Base-by-base conservation (phyloP, 2,329 filamentous ascomycete genomes). In the Aaosphaeria arxii region DNA sequence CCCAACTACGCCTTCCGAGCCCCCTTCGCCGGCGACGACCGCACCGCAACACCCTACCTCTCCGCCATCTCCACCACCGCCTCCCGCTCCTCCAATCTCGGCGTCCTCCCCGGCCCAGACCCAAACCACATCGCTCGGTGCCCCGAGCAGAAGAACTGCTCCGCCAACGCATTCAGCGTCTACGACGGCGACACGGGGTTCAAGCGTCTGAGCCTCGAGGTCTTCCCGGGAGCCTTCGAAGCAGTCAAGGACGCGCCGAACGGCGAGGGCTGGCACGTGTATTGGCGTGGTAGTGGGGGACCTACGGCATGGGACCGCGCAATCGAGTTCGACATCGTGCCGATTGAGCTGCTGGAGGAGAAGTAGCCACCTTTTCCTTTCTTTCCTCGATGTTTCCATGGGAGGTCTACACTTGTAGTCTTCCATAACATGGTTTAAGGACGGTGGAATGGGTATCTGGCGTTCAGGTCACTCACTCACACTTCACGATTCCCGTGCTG, bases 231-330 rank as follows among this genome's bases (percentile, higher is more conserved):
- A 5, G 33, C 33, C 3, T 61, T 56, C 55, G 40, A 45, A 9
- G 52, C 53, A 1, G 51, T 54, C 40, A 56, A 57, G 33, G 58
- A 61, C 38, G 58, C 52, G 6, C 47, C 46, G 1, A 44, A 33
- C 6, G 24, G 39, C 9, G 52, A 57, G 30, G 58, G 56, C 1
- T 61, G 57, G 57, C 50, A 57, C 43, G 47, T 61, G 0, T 59
- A 58, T 38, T 59, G 57, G 58, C 56, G 50, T 31, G 11, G 42
- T 9, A 9, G 41, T 29, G 24, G 9, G 30, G 29, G 41, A 24
- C 9, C 9, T 7, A 4, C 30, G 29, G 17, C 7, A 35, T 35
- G 30, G 42, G n/a, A 35, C 4, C 33, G 17, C 29, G 33, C 6
- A 2, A n/a, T 44, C 28, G 42, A 48, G 31, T 28, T 43, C 32